Percentiles rank a stretch among this genome's conserved stretches.
Evolutionary conservation across 1,284 basidiomycete genomes (phyloP).

Genomic region (Apiotrichum domesticum): DNA sequence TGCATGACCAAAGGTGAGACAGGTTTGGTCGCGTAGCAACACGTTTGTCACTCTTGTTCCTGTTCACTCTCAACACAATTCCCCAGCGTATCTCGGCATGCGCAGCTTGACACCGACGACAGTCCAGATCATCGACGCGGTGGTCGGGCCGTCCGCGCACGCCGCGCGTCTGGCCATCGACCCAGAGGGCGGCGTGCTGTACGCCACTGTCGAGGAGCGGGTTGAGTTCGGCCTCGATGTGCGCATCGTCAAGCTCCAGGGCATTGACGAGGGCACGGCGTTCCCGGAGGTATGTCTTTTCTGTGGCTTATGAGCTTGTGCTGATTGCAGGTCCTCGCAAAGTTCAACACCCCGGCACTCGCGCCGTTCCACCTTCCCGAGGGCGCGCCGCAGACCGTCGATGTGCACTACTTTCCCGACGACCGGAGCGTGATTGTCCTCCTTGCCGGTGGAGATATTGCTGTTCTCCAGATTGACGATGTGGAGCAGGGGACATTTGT

Average conservation of each 20-base stretch:
- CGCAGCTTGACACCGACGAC: slow-evolving; percentile 26
- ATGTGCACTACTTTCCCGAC: slow-evolving; percentile 63
- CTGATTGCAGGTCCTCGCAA: slow-evolving; percentile 21
- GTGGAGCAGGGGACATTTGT: slow-evolving; percentile 51
- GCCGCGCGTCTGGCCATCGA: slow-evolving; percentile 49
- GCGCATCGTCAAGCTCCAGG: slow-evolving; percentile 55
- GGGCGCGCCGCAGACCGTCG: slow-evolving; percentile 52
- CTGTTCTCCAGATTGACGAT: slow-evolving; percentile 53
- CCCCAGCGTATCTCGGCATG: slow-evolving; percentile 13
- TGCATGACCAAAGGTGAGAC: too few relatives aligned
- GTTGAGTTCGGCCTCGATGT: slow-evolving; percentile 57
- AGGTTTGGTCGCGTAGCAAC: too few relatives aligned
- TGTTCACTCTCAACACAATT: too few relatives aligned
- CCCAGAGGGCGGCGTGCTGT: slow-evolving; percentile 60
- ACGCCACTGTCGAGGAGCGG: slow-evolving; percentile 53
- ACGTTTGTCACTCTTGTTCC: too few relatives aligned
- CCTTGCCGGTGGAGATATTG: slow-evolving; percentile 70
- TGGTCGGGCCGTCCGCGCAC: not conserved
- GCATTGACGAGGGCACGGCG: slow-evolving; percentile 11
- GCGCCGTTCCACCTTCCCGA: slow-evolving; percentile 32
- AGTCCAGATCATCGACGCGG: slow-evolving; percentile 10
- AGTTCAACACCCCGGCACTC: slow-evolving; percentile 27
- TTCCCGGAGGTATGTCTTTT: slow-evolving; percentile 14
- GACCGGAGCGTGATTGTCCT: slow-evolving; percentile 59
- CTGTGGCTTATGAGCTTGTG: not conserved